These are phyloP conservation scores for Rhodomyrtus psidioides DNA, from an alignment of 441 rosid genomes.

Conservation along the genomic window DNA sequence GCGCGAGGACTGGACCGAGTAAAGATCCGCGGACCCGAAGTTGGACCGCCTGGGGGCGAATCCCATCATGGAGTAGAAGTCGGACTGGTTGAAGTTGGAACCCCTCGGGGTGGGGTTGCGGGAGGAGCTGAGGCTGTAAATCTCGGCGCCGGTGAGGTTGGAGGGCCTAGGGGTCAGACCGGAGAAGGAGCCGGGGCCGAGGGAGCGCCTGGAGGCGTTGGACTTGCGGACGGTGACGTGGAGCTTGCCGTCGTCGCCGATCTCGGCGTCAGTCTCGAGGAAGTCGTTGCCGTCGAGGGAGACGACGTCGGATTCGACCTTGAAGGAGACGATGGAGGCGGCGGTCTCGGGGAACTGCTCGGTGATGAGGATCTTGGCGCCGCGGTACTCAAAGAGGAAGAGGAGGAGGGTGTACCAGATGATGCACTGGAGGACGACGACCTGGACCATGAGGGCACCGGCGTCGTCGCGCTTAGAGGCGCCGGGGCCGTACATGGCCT, in stretches of 20 bases:
- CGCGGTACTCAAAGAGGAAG: conserved; percentile 3
- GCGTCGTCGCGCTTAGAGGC: background rate
- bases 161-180: background rate
- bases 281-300: background rate
- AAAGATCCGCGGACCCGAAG: background rate
- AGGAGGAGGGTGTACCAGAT: conserved; percentile 2
- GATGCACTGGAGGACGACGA: conserved; percentile 5
- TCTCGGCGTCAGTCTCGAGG: background rate
- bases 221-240: conserved; percentile 1
- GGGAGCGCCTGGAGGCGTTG: background rate
- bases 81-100: background rate
- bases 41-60: conserved; percentile 21
- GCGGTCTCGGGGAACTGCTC: conserved; percentile 6
- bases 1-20: background rate
- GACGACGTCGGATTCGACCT: conserved; percentile 5
- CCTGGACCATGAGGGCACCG: conserved; percentile 2
- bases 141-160: conserved; percentile 1
- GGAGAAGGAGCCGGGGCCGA: conserved; percentile 1
- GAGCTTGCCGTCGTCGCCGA: background rate
- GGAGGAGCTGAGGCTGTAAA: conserved; percentile 1
- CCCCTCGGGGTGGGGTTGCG: background rate
- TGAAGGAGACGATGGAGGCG: conserved; percentile 5
- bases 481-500: background rate
- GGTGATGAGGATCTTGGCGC: background rate
- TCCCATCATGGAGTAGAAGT: conserved; percentile 13